Evolutionary conservation across 441 rosid species (phyloP), one percentile per base, ranked within the genome.

Genomic region (Syzygium malaccense): DNA sequence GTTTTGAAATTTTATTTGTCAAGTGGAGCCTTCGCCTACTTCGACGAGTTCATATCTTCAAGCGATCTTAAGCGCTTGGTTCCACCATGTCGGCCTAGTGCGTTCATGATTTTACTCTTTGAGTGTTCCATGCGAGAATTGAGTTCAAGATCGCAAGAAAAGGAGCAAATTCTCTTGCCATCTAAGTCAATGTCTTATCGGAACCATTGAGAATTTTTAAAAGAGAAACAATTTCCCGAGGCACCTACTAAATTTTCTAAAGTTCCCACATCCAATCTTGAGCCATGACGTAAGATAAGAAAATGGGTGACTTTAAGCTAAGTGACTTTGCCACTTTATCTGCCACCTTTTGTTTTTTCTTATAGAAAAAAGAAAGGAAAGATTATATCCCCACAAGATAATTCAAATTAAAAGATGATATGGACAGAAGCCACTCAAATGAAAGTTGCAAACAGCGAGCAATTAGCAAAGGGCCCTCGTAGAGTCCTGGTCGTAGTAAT

Each of bases 241-340:
- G 12, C 18, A 75, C 51, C 51, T 33, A 75, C 83, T 75, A 12
- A 45, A 75, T 6, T 75, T 41, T 75, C 10, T 45, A 75, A 75
- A 75, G 51, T 41, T 75, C 51, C n/a, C 51, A 41, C 51, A 25
- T 75, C 83, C 83, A 75, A 75, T 75, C 83, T 41, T 23, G 18
- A 75, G 83, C 83, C 83, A 23, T 23, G n/a, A 41, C 83, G 83
- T 75, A 75, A 75, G 83, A 41, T n/a, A 41, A 23, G 83, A 75
- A 75, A 75, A 37, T 13, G 10, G 83, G 51, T 23, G 51, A 75
- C 51, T 75, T 75, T 75, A 75, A 41, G 83, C 83, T 41, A n/a
- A 75, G 51, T 75, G 83, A 75, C 83, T 41, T 75, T 41, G 83
- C 83, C 83, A 75, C 83, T 75, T 75, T 75, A 75, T 20, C 83